Percentiles rank a stretch among this genome's conserved stretches.
phyloP scores from a whole-genome alignment of 169 alveolate species.

The Theileria parva region DNA sequence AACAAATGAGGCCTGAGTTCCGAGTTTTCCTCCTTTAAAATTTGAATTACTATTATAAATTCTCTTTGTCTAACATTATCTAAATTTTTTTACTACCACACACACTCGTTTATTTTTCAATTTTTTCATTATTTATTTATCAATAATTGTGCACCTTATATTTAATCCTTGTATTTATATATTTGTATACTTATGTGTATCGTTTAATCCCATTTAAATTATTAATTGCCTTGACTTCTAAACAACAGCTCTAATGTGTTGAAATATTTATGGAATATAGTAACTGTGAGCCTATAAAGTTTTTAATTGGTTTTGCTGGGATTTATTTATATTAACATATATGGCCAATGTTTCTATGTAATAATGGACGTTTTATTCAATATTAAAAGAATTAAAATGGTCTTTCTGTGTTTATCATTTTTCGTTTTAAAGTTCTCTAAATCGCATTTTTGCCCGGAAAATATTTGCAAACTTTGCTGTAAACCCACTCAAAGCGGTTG shows the following conservation, averaged over 20 bases:
- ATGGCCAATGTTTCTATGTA: neutral
- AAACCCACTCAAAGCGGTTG: conserved; percentile 63
- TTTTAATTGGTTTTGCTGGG: neutral
- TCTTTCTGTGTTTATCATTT: neutral
- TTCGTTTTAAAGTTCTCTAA: neutral
- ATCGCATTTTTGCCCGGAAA: conserved; percentile 52
- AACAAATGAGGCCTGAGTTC: neutral
- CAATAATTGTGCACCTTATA: neutral
- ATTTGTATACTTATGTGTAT: neutral
- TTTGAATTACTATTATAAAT: neutral
- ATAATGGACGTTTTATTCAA: neutral
- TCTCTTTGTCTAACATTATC: neutral
- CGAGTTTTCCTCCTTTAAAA: neutral
- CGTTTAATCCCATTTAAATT: no score
- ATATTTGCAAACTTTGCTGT: conserved; percentile 60
- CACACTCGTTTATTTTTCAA: neutral
- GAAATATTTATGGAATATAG: neutral
- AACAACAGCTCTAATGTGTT: neutral
- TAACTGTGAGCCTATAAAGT: neutral
- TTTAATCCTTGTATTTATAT: no score
- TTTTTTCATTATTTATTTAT: no score
- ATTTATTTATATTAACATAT: neutral
- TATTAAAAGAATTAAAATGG: neutral
- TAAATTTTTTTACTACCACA: neutral
- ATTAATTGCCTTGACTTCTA: neutral